Evolutionary conservation across 2,329 filamentous ascomycete genomes (phyloP), one percentile per base, ranked within the genome.

Genomic region (Zelopaecilomyces penicillatus): DNA sequence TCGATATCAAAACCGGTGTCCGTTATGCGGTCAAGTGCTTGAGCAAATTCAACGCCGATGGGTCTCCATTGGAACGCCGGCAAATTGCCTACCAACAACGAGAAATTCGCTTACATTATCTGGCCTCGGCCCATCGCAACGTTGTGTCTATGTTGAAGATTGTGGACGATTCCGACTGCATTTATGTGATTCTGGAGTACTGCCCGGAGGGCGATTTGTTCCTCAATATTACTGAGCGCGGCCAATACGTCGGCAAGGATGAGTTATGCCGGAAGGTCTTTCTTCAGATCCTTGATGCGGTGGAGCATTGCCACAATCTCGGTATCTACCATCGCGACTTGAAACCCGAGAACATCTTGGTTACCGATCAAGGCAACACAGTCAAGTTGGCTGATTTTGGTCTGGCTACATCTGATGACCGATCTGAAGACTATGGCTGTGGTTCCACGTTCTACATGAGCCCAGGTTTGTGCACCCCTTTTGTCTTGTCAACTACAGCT

Each of bases 381-480:
- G 87, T 95, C 61, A 95, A 97, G 71, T 78, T 98, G 53, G 93
- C 91, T 54, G 93, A 98, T 68, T 98, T 98, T 75, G 93, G 93
- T 62, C 79, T 98, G 44, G 93, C 93, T 48, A 97, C 89, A 27
- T 82, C 81, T 47, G 87, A 91, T 53, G 76, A 81, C 53, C 75
- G 83, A 54, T 95, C 91, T 52, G 85, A 89, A 56, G 93, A 98
- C 65, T 96, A 95, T 67, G 93, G 93, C 59, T 98, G 93, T 65
- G 93, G 93, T 52, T 97, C 93, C 30, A 97, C 91, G 10, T 97
- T 97, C 61, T 98, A 98, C 71, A 98, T 97, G 93, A 95, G 89
- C 61, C 93, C 93, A 79, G 91, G 91, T 59, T 47, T 49, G 42
- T 37, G 30, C 41, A 47, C 39, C 35, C 44, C 41, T 43, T 45